These are phyloP conservation scores for Trichoderma orchidacearum DNA, from an alignment of 495 filamentous ascomycete species.

Conservation along the genomic window DNA sequence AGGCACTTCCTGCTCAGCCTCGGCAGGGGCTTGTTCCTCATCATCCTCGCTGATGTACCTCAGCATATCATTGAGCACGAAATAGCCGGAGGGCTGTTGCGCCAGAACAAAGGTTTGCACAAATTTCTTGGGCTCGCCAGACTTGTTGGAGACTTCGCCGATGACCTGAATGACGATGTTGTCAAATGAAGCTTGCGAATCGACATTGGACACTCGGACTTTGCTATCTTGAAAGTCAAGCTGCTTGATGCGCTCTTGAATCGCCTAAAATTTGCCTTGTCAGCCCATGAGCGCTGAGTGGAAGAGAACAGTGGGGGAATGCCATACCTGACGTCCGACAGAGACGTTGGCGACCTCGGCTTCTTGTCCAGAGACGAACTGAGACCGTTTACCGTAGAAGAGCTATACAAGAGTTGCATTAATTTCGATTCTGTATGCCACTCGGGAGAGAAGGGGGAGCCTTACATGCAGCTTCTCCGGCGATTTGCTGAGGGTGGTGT, in stretches of 20 bases:
- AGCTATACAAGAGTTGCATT: conserved; percentile 26
- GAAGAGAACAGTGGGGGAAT: not conserved
- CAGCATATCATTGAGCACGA: conserved; percentile 96
- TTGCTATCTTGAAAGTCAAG: conserved; percentile 96
- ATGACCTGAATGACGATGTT: conserved; percentile 96
- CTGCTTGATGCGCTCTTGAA: conserved; percentile 84
- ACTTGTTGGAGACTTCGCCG: conserved; percentile 92
- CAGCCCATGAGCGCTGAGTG: not conserved
- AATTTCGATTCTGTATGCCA: conserved; percentile 7
- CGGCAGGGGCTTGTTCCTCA: conserved; percentile 38
- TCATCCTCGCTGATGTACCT: conserved; percentile 76
- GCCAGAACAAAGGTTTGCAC: conserved; percentile 97
- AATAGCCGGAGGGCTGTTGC: conserved; percentile 92
- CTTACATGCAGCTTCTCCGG: conserved; percentile 86
- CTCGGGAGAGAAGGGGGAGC: conserved; percentile 4
- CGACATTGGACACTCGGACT: conserved; percentile 94
- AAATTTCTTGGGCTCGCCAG: conserved; percentile 81
- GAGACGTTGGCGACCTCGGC: conserved; percentile 72
- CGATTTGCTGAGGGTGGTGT: conserved; percentile 86
- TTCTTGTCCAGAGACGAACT: conserved; percentile 74
- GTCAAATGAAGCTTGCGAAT: conserved; percentile 81
- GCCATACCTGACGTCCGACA: conserved; percentile 70
- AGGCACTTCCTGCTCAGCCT: conserved; percentile 10
- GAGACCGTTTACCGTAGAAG: conserved; percentile 73
- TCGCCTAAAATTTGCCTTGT: conserved; percentile 43